Percentiles rank a stretch among this genome's conserved stretches.
These are phyloP conservation scores for Yamadazyma sp. DNA, from an alignment of 805 yeast genomes.

Conservation along the genomic window DNA sequence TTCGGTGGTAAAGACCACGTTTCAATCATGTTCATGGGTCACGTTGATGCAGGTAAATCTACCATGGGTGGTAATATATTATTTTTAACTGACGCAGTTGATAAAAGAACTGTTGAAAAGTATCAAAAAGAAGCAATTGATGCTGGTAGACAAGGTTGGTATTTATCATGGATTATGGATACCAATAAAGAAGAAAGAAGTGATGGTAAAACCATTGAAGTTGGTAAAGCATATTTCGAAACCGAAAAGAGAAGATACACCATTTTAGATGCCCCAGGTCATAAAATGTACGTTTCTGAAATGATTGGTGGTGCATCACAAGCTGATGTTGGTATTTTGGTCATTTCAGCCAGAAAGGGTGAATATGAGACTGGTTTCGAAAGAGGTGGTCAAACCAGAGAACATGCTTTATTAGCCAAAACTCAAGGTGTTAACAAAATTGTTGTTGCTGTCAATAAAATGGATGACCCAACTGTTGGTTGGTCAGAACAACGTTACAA, in stretches of 20 bases:
- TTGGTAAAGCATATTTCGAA: constrained; percentile 96
- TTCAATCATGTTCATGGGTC: constrained; percentile 98
- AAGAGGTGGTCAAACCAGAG: constrained; percentile 98
- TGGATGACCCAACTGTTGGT: constrained; percentile 96
- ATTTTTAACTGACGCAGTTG: constrained; percentile 93
- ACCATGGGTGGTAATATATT: constrained; percentile 99
- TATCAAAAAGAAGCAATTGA: constrained; percentile 98
- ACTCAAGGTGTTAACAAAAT: constrained; percentile 97
- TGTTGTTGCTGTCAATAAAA: constrained; percentile 92
- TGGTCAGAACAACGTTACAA: constrained; percentile 97
- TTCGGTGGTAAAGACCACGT: constrained; percentile 97
- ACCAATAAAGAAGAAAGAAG: constrained; percentile 98
- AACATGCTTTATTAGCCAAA: constrained; percentile 95
- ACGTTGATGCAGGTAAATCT: constrained; percentile 98
- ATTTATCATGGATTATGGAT: constrained; percentile 98
- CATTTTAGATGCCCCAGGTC: constrained; percentile 98
- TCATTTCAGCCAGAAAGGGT: constrained; percentile 97
- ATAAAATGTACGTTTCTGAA: constrained; percentile 96
- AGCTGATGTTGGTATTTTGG: constrained; percentile 97
- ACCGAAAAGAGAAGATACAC: constrained; percentile 98
- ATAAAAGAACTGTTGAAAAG: constrained; percentile 97
- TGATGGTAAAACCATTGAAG: constrained; percentile 99
- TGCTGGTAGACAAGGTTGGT: constrained; percentile 99
- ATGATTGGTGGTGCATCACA: constrained; percentile 99
- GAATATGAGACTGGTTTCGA: constrained; percentile 99